phyloP scores from a whole-genome alignment of 2,329 filamentous ascomycete genomes.

The Pyrenophora teres region DNA sequence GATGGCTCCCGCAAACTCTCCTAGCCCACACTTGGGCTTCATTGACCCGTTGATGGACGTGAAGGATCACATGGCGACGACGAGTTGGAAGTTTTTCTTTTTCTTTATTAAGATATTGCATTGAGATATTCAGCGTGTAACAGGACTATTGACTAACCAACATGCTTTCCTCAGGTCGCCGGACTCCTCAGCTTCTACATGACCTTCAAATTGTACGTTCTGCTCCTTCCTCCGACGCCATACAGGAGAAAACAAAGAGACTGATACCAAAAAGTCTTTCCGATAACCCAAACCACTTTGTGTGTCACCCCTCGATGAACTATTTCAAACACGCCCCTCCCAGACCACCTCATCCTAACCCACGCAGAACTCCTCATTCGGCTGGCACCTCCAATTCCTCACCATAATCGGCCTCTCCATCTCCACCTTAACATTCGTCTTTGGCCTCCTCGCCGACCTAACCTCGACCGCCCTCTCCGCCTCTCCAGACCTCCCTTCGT shows the following conservation, averaged over 20 bases:
- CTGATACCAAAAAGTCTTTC: slow-evolving; percentile 28
- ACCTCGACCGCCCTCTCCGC: slow-evolving; percentile 32
- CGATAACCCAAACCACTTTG: slow-evolving; percentile 38
- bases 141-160: not conserved
- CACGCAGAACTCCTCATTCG: slow-evolving; percentile 61
- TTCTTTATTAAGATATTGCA: too few species aligned
- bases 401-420: slow-evolving; percentile 73
- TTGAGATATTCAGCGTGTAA: too few species aligned
- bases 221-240: not conserved
- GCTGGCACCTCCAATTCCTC: slow-evolving; percentile 73
- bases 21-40: too few species aligned
- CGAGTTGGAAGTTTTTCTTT: too few species aligned
- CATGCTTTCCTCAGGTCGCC: slow-evolving; percentile 27
- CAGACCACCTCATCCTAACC: not conserved
- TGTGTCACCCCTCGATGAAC: slow-evolving; percentile 11
- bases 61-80: not conserved
- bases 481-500: slow-evolving; percentile 1
- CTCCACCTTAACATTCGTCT: slow-evolving; percentile 63
- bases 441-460: slow-evolving; percentile 68
- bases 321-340: slow-evolving; percentile 10
- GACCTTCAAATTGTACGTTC: slow-evolving; percentile 49
- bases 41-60: too few species aligned
- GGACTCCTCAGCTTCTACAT: slow-evolving; percentile 53
- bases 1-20: too few species aligned
- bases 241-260: not conserved